A percentile compares a stretch with the other conserved stretches of the same genome.
These are phyloP conservation scores for Chlorella sp. DNA, from an alignment of 139 green algal genomes.

Conservation along the genomic window DNA sequence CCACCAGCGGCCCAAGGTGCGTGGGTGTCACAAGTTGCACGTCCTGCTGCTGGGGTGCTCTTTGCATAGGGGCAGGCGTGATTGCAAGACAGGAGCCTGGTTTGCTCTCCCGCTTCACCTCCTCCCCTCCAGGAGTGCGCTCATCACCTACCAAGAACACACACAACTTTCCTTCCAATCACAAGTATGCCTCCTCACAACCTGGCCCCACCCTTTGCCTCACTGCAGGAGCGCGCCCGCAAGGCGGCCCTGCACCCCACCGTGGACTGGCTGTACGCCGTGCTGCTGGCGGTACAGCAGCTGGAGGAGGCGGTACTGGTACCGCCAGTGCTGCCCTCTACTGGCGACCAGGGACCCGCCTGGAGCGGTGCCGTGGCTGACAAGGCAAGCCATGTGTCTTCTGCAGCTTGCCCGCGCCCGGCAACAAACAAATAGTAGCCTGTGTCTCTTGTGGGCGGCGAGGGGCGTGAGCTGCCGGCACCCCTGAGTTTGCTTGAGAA, in stretches of 20 bases:
- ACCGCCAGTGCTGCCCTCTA: not conserved
- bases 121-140: too few relatives aligned
- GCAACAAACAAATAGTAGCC: too few relatives aligned
- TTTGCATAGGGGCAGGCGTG: not conserved
- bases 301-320: conserved; percentile 53
- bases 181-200: not conserved
- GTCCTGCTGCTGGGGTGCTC: not conserved
- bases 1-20: conserved; percentile 50
- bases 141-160: too few relatives aligned
- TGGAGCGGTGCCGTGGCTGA: not conserved
- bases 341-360: not conserved
- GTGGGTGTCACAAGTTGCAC: not conserved
- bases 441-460: not conserved
- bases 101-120: not conserved
- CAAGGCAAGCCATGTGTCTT: conserved; percentile 7
- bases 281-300: conserved; percentile 48
- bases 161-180: too few relatives aligned
- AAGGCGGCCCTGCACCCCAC: conserved; percentile 58
- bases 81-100: not conserved
- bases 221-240: conserved; percentile 51
- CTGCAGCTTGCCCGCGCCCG: too few relatives aligned
- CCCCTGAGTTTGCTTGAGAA: too few relatives aligned
- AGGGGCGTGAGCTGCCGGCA: too few relatives aligned
- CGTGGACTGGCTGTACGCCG: conserved; percentile 64
- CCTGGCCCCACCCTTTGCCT: not conserved